Percentiles rank a stretch among this genome's conserved stretches.
Conservation (phyloP, 139 green algal genomes). For the Micractinium conductrix region DNA sequence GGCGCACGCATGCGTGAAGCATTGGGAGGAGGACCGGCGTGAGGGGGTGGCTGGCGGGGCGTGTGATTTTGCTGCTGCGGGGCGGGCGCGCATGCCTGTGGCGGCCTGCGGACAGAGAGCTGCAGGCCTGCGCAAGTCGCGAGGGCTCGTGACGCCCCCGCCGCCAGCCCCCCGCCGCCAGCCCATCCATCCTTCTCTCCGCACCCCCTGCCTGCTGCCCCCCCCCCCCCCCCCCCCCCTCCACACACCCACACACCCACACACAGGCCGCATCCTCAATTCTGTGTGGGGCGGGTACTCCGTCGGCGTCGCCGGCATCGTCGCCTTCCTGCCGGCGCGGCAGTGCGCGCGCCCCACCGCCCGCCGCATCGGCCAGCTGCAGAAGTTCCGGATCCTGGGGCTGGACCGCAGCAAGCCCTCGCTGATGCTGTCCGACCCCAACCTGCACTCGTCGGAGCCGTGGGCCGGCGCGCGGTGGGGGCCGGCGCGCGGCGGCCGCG, state of each 20-base stretch:
- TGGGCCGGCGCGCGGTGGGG: no score
- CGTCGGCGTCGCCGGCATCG: slow-evolving; percentile 52
- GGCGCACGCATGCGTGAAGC: no score
- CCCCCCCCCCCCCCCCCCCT: not conserved
- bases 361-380: slow-evolving; percentile 44
- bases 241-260: not conserved
- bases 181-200: no score
- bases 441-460: no score
- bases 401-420: not conserved
- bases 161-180: no score
- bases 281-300: slow-evolving; percentile 43
- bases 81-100: not conserved
- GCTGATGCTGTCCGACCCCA: slow-evolving; percentile 37
- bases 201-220: no score
- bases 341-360: slow-evolving; percentile 15
- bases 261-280: slow-evolving; percentile 52
- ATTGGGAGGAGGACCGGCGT: no score
- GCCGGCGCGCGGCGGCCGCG: no score
- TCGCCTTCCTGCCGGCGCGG: slow-evolving; percentile 48
- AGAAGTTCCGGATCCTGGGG: slow-evolving; percentile 42
- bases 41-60: not conserved
- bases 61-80: not conserved
- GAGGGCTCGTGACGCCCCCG: no score
- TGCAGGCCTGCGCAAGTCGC: no score
- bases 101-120: not conserved